Evolutionary conservation across 305 asterid species (phyloP).

Genomic region (Ajuga reptans): DNA sequence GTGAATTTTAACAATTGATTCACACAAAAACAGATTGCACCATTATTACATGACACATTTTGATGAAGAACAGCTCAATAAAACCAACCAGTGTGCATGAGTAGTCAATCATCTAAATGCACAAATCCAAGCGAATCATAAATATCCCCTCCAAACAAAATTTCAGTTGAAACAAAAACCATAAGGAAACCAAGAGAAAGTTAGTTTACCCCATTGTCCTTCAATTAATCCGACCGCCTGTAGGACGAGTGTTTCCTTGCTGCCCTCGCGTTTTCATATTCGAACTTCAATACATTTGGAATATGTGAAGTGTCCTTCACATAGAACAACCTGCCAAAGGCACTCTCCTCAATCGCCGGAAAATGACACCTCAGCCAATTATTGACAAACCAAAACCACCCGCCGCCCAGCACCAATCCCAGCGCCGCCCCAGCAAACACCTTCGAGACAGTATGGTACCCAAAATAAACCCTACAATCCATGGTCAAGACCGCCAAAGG

Average conservation of each 20-base stretch:
- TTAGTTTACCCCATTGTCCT: constrained; percentile 18
- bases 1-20: background rate
- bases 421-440: constrained; percentile 79
- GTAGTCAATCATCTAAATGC: background rate
- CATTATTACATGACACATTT: background rate
- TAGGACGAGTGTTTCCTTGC: constrained; percentile 70
- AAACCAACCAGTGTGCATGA: background rate
- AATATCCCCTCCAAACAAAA: background rate
- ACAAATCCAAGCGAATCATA: background rate
- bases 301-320: constrained; percentile 88
- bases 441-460: constrained; percentile 77
- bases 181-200: background rate
- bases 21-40: background rate
- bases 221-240: constrained; percentile 56
- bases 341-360: constrained; percentile 74
- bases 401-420: constrained; percentile 61
- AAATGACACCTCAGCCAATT: constrained; percentile 42
- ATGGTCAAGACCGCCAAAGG: constrained; percentile 67
- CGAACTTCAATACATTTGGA: constrained; percentile 76
- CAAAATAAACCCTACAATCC: constrained; percentile 85
- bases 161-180: background rate
- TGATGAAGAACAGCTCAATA: background rate
- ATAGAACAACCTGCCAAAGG: constrained; percentile 65
- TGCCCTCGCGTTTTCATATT: constrained; percentile 79
- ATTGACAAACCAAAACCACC: constrained; percentile 87